Conservation (phyloP, 768 basidiomycete species). For the Boletus sensibilis region DNA sequence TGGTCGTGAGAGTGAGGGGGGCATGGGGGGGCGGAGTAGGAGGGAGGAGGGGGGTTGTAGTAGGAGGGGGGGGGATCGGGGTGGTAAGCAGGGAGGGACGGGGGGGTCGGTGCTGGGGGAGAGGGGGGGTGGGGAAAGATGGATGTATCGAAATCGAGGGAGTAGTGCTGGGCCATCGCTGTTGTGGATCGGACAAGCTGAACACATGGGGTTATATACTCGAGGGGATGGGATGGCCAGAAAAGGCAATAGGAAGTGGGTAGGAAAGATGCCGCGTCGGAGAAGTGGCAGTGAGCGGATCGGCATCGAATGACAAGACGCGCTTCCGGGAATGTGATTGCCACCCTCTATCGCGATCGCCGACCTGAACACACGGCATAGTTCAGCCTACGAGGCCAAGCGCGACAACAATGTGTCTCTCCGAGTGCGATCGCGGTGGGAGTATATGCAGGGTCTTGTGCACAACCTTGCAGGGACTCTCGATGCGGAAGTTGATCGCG, state of each 20-base stretch:
- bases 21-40: background rate
- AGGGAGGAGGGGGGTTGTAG: constrained; percentile 1
- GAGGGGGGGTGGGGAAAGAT: constrained; percentile 4
- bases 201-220: constrained; percentile 18
- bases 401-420: background rate
- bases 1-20: background rate
- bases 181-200: constrained; percentile 5
- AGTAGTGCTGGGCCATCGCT: constrained; percentile 22
- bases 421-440: background rate
- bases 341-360: background rate
- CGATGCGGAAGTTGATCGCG: constrained; percentile 25
- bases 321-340: constrained; percentile 1
- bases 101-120: background rate
- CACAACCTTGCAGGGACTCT: background rate
- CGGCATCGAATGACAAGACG: constrained; percentile 7
- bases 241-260: constrained; percentile 12
- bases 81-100: constrained; percentile 8
- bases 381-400: background rate
- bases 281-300: constrained; percentile 16
- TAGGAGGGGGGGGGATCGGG: constrained; percentile 13
- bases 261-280: background rate
- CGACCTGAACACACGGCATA: background rate
- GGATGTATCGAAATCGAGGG: constrained; percentile 10
- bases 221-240: background rate
- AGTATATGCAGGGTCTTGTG: background rate